Evolutionary conservation across 768 basidiomycete genomes (phyloP).

Genomic region (Clitopilus hobsonii): DNA sequence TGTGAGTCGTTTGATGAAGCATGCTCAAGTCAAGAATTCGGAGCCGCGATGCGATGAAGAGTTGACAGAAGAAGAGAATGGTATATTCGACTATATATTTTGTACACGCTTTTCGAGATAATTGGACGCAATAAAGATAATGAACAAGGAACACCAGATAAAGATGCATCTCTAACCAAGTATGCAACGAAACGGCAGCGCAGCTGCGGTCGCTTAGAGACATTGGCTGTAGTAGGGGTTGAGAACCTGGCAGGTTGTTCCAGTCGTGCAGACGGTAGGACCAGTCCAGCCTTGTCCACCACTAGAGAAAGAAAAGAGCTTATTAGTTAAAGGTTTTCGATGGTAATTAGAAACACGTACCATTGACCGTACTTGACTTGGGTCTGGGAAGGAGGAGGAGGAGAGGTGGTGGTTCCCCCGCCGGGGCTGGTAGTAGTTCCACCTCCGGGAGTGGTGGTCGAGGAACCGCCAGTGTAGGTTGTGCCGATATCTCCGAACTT

Average conservation of each 20-base stretch:
- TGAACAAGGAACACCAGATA: no score
- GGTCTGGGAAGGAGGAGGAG: neutral
- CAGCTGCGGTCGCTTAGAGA: neutral
- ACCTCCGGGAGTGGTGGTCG: slow-evolving; percentile 5
- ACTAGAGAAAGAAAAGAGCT: neutral
- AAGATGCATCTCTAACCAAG: no score
- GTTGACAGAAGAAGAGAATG: no score
- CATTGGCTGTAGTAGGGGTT: slow-evolving; percentile 3
- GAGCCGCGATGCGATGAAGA: no score
- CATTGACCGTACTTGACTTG: neutral
- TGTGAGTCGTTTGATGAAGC: no score
- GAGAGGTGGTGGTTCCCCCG: slow-evolving; percentile 3
- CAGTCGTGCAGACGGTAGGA: neutral
- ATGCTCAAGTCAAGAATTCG: no score
- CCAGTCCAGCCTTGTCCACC: slow-evolving; percentile 1
- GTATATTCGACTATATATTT: no score
- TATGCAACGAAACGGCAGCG: neutral
- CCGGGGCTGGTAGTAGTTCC: slow-evolving; percentile 12
- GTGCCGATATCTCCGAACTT: slow-evolving; percentile 26
- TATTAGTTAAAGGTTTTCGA: neutral
- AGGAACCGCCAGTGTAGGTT: slow-evolving; percentile 5
- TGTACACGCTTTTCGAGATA: no score
- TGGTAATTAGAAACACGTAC: neutral
- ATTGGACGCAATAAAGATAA: no score
- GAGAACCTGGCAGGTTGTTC: neutral